A percentile compares a stretch with the other conserved stretches of the same genome.
These are phyloP conservation scores for Neurospora sp. DNA, from an alignment of 495 filamentous ascomycete genomes.

Conservation along the genomic window DNA sequence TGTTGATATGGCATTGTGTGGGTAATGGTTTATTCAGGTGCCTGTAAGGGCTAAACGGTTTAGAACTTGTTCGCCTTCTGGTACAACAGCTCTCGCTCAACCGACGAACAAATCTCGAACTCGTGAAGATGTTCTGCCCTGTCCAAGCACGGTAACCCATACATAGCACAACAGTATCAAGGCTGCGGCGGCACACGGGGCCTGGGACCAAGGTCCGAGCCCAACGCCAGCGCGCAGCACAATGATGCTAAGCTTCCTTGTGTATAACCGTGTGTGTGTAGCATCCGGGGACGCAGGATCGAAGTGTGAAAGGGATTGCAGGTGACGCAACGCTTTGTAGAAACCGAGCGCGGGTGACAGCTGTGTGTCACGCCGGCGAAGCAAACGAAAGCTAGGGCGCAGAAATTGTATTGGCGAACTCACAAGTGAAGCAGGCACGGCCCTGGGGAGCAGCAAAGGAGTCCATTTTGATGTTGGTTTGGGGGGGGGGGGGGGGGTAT, in stretches of 20 bases:
- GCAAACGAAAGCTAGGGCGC: conserved; percentile 16
- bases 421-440: conserved; percentile 40
- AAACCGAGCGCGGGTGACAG: conserved; percentile 2
- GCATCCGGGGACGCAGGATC: not conserved
- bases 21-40: not conserved
- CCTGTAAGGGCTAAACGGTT: not conserved
- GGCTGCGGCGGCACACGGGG: not conserved
- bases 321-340: not conserved
- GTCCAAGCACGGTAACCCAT: not conserved
- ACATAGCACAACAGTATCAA: not conserved
- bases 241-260: not conserved
- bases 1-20: conserved; percentile 10
- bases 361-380: conserved; percentile 8
- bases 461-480: conserved; percentile 26
- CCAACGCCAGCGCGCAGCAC: not conserved
- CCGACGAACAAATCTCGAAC: not conserved
- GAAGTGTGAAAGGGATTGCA: not conserved
- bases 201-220: not conserved
- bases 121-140: not conserved
- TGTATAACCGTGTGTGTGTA: not conserved
- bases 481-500: not conserved
- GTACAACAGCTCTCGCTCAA: not conserved
- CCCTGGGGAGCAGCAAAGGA: conserved; percentile 17
- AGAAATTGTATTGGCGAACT: conserved; percentile 20
- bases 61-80: conserved; percentile 8